These are phyloP conservation scores for Psilocybe azurescens DNA, from an alignment of 768 basidiomycete species.

Conservation along the genomic window DNA sequence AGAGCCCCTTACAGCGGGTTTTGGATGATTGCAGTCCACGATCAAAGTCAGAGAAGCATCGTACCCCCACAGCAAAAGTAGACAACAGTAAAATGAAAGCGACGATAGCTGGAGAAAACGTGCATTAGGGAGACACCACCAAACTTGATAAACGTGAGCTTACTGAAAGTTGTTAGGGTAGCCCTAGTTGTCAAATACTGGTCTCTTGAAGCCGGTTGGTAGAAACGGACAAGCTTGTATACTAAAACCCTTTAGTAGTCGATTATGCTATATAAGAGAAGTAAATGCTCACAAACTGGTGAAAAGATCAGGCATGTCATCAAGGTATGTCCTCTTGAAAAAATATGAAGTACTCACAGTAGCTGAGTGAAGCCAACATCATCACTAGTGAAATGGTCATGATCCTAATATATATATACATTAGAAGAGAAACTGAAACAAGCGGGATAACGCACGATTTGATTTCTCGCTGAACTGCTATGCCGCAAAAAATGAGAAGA, in stretches of 20 bases:
- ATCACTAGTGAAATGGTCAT: constrained; percentile 74
- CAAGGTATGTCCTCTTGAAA: neutral
- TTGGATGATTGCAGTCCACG: constrained; percentile 79
- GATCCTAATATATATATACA: constrained; percentile 47
- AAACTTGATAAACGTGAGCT: constrained; percentile 13
- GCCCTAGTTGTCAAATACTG: constrained; percentile 77
- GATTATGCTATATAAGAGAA: neutral
- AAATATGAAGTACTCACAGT: constrained; percentile 61
- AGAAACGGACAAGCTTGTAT: constrained; percentile 88
- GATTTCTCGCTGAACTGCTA: constrained; percentile 81
- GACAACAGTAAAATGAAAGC: constrained; percentile 75
- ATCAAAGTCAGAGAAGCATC: constrained; percentile 84
- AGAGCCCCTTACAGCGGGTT: constrained; percentile 66
- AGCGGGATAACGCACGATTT: constrained; percentile 60
- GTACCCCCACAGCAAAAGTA: constrained; percentile 79
- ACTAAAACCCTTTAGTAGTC: constrained; percentile 43
- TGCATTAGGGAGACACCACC: neutral
- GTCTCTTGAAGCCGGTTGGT: constrained; percentile 56
- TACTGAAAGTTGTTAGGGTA: constrained; percentile 84
- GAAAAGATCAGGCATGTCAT: neutral
- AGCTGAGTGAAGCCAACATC: constrained; percentile 79
- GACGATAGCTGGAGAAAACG: constrained; percentile 58
- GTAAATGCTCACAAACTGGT: constrained; percentile 40
- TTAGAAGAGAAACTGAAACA: neutral
- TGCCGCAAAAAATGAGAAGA: constrained; percentile 65